A percentile compares a stretch with the other conserved stretches of the same genome.
Evolutionary conservation across 495 filamentous ascomycete species (phyloP).

Genomic region (Xylaria acuta): DNA sequence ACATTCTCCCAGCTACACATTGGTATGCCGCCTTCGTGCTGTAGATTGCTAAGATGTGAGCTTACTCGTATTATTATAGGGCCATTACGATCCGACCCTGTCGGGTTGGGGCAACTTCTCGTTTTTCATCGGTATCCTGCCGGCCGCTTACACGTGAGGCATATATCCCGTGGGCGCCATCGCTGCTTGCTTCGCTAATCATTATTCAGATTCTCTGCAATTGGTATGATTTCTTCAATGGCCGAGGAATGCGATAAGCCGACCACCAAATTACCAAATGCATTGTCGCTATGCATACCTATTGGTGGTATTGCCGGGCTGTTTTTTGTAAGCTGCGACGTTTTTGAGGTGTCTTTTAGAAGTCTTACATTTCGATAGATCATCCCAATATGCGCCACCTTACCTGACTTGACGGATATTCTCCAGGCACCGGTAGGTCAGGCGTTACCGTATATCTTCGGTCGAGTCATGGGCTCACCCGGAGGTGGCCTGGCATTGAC

Average conservation of each 20-base stretch:
- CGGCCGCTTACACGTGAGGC: constrained; percentile 56
- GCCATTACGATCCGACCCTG: constrained; percentile 58
- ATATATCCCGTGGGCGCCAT: background rate
- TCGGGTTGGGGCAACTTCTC: constrained; percentile 62
- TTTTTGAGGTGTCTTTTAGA: constrained; percentile 37
- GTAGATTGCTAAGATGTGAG: constrained; percentile 49
- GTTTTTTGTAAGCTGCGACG: constrained; percentile 61
- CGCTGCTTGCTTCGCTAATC: background rate
- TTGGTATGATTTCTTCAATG: constrained; percentile 67
- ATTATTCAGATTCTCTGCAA: constrained; percentile 52
- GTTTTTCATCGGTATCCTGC: constrained; percentile 62
- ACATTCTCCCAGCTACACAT: constrained; percentile 47
- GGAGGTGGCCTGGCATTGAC: constrained; percentile 70
- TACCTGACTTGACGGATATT: constrained; percentile 54
- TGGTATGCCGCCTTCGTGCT: constrained; percentile 47
- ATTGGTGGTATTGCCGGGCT: constrained; percentile 64
- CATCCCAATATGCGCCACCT: constrained; percentile 43
- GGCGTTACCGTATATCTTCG: constrained; percentile 61
- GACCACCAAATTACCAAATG: constrained; percentile 62
- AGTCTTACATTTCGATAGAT: constrained; percentile 28
- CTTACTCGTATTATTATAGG: constrained; percentile 50
- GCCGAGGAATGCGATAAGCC: constrained; percentile 63
- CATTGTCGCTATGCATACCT: constrained; percentile 64
- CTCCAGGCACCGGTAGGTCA: constrained; percentile 57
- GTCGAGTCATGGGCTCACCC: constrained; percentile 57